phyloP scores from a whole-genome alignment of 192 early-diverging fungal species.

The Kickxella alabastrina region DNA sequence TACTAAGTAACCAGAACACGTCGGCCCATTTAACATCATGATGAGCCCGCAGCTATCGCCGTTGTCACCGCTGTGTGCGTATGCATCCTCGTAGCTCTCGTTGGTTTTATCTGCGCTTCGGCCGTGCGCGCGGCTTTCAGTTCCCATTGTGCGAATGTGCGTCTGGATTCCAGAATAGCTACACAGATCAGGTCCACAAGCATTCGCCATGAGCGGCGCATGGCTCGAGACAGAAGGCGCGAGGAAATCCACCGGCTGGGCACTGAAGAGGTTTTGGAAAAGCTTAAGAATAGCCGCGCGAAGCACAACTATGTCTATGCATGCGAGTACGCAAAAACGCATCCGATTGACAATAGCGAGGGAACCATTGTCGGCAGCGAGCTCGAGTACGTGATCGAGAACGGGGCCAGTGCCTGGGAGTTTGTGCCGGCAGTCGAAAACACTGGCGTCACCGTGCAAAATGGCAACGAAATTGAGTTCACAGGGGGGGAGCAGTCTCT shows the following conservation, averaged over 20 bases:
- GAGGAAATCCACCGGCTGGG: slow-evolving; percentile 25
- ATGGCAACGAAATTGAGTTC: slow-evolving; percentile 41
- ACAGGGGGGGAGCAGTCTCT: slow-evolving; percentile 33
- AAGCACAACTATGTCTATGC: slow-evolving; percentile 37
- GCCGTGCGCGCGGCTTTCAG: slow-evolving; percentile 2
- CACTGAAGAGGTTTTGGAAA: slow-evolving; percentile 23
- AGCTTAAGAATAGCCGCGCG: slow-evolving; percentile 28
- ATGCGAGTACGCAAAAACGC: slow-evolving; percentile 55
- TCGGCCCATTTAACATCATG: neutral
- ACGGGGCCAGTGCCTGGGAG: slow-evolving; percentile 45
- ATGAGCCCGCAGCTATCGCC: slow-evolving; percentile 23
- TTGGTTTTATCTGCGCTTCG: slow-evolving; percentile 10
- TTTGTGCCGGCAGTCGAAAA: slow-evolving; percentile 25
- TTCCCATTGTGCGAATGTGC: slow-evolving; percentile 4
- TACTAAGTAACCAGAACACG: no score
- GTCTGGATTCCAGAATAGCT: neutral
- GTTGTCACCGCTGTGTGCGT: slow-evolving; percentile 25
- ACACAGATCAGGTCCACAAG: neutral
- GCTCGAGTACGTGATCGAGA: slow-evolving; percentile 34
- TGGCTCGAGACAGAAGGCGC: slow-evolving; percentile 4
- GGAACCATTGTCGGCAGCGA: slow-evolving; percentile 26
- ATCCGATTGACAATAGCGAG: slow-evolving; percentile 41
- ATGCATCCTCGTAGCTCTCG: slow-evolving; percentile 8
- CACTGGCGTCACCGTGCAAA: slow-evolving; percentile 15
- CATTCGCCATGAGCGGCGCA: slow-evolving; percentile 2